These are phyloP conservation scores for Pythium brassicae DNA, from an alignment of 352 stramenopile species.

Conservation along the genomic window DNA sequence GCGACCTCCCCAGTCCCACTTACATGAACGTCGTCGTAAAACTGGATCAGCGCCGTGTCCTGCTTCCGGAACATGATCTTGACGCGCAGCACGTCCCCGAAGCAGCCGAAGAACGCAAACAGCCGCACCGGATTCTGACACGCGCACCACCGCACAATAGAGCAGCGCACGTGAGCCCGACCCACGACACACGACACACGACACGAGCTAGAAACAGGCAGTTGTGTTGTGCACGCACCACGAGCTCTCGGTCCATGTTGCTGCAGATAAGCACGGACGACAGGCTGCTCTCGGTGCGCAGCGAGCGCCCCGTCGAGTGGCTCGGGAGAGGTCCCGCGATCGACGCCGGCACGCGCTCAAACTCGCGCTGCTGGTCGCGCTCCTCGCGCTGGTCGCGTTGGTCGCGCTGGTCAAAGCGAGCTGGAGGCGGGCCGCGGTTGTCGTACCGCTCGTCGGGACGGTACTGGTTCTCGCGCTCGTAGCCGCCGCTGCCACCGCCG, in stretches of 20 bases:
- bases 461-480: slow-evolving; percentile 16
- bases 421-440: neutral
- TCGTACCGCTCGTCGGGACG: slow-evolving; percentile 8
- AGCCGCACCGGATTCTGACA: slow-evolving; percentile 55
- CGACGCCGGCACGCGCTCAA: slow-evolving; percentile 1
- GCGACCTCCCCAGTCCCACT: slow-evolving; percentile 16
- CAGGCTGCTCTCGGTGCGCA: slow-evolving; percentile 47
- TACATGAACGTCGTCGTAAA: slow-evolving; percentile 71
- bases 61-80: slow-evolving; percentile 88
- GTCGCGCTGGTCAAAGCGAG: neutral
- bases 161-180: neutral
- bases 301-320: slow-evolving; percentile 60
- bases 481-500: neutral
- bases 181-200: too few species aligned
- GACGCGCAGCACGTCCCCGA: slow-evolving; percentile 76
- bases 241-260: slow-evolving; percentile 63
- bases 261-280: slow-evolving; percentile 82
- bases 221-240: slow-evolving; percentile 45
- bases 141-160: neutral
- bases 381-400: neutral
- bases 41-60: slow-evolving; percentile 79
- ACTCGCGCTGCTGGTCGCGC: slow-evolving; percentile 17
- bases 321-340: slow-evolving; percentile 25
- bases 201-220: too few species aligned
- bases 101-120: slow-evolving; percentile 84